Evolutionary conservation across 2,329 filamentous ascomycete genomes (phyloP), one percentile per base, ranked within the genome.

Genomic region (Calonectria pseudoturangicola): DNA sequence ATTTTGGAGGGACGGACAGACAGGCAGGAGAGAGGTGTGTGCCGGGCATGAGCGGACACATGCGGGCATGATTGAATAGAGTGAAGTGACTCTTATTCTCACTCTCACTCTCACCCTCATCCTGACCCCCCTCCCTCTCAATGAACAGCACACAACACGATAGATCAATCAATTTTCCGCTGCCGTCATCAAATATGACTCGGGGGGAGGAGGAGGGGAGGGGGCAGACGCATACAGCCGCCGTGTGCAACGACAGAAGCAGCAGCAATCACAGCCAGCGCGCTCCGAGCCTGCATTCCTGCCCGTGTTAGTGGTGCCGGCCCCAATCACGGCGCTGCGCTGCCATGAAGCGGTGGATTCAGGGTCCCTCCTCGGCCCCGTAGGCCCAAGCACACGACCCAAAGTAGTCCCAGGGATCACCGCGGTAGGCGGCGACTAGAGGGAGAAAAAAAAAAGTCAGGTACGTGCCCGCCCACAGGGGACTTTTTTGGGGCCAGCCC

Each of bases 261-360:
- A 36, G 51, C 33, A 45, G 50, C 33, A 58, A 39, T n/a, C 54
- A 39, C 54, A 58, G 54, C 66, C 54, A 58, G 54, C 66, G 45
- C 51, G 47, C 58, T 28, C 18, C 28, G 54, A 58, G n/a, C 70
- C 73, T 72, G 76, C 75, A 69, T 73, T 43, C 66, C 33, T 58
- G 48, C 39, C 33, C 41, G 50, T 71, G 50, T 71, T 64, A 70
- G 67, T 68, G 66, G 58, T 51, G 16, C 39, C 58, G 54, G 43
- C 27, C 47, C 36, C 45, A 66, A 43, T 74, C 65, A 68, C 47
- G 67, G 67, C 62, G 72, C 58, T 18, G 63, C 73, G 51, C 71
- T 70, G 68, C 70, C 70, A 65, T 67, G 73, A 74, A 76, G 76
- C 72, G 66, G 73, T 77, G 54, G 54, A 58, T 78, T 79, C 77